Evolutionary conservation across 2,329 filamentous ascomycete genomes (phyloP), one percentile per base, ranked within the genome.

Genomic region (Cladosporium sp.): DNA sequence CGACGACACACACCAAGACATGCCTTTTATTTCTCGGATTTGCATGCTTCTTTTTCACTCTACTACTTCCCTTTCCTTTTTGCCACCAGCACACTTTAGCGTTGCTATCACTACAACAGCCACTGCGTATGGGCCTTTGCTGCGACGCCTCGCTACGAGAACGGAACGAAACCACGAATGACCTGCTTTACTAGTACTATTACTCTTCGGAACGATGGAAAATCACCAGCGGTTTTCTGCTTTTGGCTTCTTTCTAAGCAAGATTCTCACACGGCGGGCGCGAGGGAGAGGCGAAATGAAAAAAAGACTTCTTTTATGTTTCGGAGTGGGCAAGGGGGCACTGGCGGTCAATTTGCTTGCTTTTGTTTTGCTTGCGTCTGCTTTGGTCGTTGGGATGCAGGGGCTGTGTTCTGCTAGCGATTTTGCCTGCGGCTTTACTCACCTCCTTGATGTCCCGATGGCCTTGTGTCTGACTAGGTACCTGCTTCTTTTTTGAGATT

Each of bases 1-100:
- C 66, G 64, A 66, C 66, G 62, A 66, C 62, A 67, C 67, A 62
- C 61, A 46, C 31, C 37, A 64, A 62, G 40, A 61, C 62, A 66
- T 63, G 61, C 61, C 50, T 26, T 62, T 62, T 62, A 60, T 62
- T 49, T 50, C 60, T 62, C 60, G 60, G 60, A 62, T 62, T 23
- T 62, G 60, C 60, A 62, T 62, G 60, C 60, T 62, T 62, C 49
- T 63, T 56, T 63, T 63, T 63, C 50, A 44, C 37, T 35, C 37
- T 33, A 46, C 61, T 53, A 63, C 61, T 56, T 63, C 61, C 61
- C 61, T 56, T 63, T 56, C 50, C 23, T 37, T 46, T 63, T 46
- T 63, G 35, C 52, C 35, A 58, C 46, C 61, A 66, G 60, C 56
- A 62, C 59, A 37, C 50, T 66, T 58, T 52, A 64, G 58, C 64